These are phyloP conservation scores for Toxoplasma gondii DNA, from an alignment of 169 alveolate genomes.

Conservation along the genomic window DNA sequence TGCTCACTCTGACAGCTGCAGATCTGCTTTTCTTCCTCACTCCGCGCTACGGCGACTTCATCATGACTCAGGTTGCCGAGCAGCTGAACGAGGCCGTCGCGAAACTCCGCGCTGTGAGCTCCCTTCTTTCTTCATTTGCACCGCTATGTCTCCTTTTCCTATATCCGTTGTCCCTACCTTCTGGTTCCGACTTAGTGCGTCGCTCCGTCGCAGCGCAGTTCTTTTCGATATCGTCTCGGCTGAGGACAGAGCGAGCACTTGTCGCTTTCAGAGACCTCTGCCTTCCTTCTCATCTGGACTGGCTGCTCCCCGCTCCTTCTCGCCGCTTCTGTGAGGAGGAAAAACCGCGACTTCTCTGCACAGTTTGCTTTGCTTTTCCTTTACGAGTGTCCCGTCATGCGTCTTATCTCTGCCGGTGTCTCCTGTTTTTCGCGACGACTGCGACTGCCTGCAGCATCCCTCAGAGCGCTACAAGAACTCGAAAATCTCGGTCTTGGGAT, in stretches of 20 bases:
- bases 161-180: neutral
- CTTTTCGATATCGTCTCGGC: neutral
- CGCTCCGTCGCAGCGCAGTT: neutral
- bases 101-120: conserved; percentile 24
- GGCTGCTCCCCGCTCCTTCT: no score
- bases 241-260: no score
- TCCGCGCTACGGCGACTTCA: conserved; percentile 74
- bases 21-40: conserved; percentile 74
- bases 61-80: conserved; percentile 71
- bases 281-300: no score
- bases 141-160: neutral
- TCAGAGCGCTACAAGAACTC: conserved; percentile 67
- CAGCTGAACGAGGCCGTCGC: conserved; percentile 70
- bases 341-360: no score
- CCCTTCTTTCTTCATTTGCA: neutral
- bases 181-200: neutral
- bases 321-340: no score
- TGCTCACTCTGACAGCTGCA: conserved; percentile 62
- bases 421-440: neutral
- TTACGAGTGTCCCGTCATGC: neutral
- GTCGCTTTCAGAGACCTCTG: no score
- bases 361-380: neutral
- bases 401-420: neutral
- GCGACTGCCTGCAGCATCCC: conserved; percentile 52
- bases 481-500: conserved; percentile 70